Evolutionary conservation across 2,329 filamentous ascomycete genomes (phyloP).

Genomic region (Whalleya microplaca): DNA sequence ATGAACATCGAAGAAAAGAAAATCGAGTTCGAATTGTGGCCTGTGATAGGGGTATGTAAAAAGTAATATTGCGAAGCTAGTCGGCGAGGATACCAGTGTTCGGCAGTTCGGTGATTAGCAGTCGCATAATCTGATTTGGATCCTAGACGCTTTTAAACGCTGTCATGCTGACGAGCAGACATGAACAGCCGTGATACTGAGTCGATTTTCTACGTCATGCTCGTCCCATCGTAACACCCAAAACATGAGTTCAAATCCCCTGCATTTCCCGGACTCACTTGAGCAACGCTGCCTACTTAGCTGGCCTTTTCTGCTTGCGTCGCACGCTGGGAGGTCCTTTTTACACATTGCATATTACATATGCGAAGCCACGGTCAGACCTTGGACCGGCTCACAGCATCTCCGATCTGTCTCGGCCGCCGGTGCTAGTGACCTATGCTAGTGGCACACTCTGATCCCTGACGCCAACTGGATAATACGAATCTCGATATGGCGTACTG

Average conservation of each 20-base stretch:
- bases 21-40: constrained; percentile 4
- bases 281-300: constrained; percentile 3
- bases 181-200: constrained; percentile 17
- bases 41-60: constrained; percentile 13
- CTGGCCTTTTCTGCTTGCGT: too few relatives aligned
- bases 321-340: too few relatives aligned
- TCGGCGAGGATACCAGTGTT: constrained; percentile 27
- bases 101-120: constrained; percentile 26
- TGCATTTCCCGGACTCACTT: constrained; percentile 19
- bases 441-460: background rate
- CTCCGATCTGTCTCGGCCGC: too few relatives aligned
- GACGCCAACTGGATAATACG: background rate
- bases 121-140: constrained; percentile 9
- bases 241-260: constrained; percentile 25
- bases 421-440: background rate
- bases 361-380: background rate
- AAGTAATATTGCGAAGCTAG: constrained; percentile 21
- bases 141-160: constrained; percentile 6
- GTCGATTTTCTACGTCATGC: constrained; percentile 28
- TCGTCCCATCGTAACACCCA: constrained; percentile 22
- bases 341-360: too few relatives aligned
- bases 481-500: background rate
- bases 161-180: constrained; percentile 19
- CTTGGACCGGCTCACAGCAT: too few relatives aligned
- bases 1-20: constrained; percentile 1